phyloP scores from a whole-genome alignment of 1,284 basidiomycete species.

The Trichosporon coremiiforme region DNA sequence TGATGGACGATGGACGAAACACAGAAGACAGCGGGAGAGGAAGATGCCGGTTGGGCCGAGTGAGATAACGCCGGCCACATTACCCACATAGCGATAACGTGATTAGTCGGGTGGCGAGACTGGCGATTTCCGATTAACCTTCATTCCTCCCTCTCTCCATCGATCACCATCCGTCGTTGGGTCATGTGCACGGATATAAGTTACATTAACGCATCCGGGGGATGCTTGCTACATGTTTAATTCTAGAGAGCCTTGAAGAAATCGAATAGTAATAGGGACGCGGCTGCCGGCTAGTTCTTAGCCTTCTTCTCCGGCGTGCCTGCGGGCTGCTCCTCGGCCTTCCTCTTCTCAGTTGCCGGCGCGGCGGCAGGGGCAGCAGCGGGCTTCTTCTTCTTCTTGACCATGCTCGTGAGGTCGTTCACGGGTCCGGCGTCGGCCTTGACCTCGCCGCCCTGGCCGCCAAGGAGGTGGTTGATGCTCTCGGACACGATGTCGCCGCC shows the following conservation, averaged over 20 bases:
- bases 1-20: background rate
- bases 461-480: slow-evolving; percentile 54
- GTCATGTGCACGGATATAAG: background rate
- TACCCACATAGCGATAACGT: slow-evolving; percentile 8
- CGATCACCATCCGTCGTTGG: background rate
- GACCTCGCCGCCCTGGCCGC: slow-evolving; percentile 56
- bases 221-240: slow-evolving; percentile 1
- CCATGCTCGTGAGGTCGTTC: slow-evolving; percentile 77
- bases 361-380: slow-evolving; percentile 6
- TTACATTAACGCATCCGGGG: slow-evolving; percentile 2
- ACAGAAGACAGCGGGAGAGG: background rate
- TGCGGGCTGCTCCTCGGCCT: background rate
- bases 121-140: background rate
- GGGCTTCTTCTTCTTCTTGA: slow-evolving; percentile 68
- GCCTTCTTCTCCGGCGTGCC: slow-evolving; percentile 18
- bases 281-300: background rate
- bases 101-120: background rate
- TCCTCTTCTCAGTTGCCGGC: slow-evolving; percentile 1
- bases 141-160: background rate
- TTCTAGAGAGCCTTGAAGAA: background rate
- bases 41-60: background rate
- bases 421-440: slow-evolving; percentile 59
- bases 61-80: background rate
- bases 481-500: slow-evolving; percentile 58
- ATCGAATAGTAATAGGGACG: background rate